Base-by-base conservation (phyloP, 1,139 yeast genomes). In the Suhomyces guaymorum region DNA sequence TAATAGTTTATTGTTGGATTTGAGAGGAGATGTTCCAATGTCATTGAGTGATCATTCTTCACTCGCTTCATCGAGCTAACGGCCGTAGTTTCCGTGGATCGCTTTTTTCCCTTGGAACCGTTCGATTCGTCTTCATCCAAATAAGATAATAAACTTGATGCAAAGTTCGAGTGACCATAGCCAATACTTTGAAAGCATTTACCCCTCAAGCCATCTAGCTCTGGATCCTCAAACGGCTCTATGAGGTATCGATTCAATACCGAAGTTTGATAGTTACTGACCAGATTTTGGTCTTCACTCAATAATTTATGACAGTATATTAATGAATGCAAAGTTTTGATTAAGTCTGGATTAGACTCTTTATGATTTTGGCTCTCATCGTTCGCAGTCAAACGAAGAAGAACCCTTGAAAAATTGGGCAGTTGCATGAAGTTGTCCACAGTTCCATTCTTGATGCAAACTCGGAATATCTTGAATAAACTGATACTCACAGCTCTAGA, bases 391-490 rank as follows among this genome's bases (percentile, higher is more conserved):
- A 23, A 23, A 9, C 12, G 5, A 12, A 7, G 5, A 5, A 23
- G 12, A 7, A 23, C n/a, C 15, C 15, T 12, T 5, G 25, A 6
- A 7, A 27, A 22, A 10, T 28, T 28, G 13, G 29, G 14, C 20
- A 32, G 27, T 21, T 44, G 47, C 14, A 50, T 38, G 26, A 55
- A 57, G 24, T 46, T 56, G 13, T 46, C 46, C 2, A 48, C 26
- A 3, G 55, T 41, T 2, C 45, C 50, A 14, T 46, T 51, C 7
- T 53, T 47, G 2, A 44, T 26, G 15, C 62, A 54, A 9, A 59
- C 33, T 15, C 42, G 44, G 32, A 54, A 55, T 1, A 59, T 26
- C 22, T 53, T 55, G 7, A 64, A 32, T n/a, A 66, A 43, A 20
- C 58, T 39, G 26, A 52, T 47, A 16, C 57, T 37, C 1, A 61